Conservation (phyloP, 2,329 filamentous ascomycete genomes). For the Malbranchea zuffiana region DNA sequence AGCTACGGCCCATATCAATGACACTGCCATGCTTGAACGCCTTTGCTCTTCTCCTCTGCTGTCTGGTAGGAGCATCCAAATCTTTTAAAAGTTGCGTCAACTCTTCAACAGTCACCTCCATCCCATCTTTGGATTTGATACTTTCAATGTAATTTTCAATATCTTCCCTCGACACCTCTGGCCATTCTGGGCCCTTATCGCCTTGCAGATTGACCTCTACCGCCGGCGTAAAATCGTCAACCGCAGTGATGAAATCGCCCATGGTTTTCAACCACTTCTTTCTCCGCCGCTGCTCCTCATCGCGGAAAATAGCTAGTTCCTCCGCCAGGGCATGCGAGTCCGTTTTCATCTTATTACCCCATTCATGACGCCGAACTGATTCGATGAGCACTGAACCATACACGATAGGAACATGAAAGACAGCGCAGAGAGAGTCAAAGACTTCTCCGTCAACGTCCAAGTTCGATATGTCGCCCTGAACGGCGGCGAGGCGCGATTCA, state of each 20-base stretch:
- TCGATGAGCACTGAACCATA: constrained; percentile 86
- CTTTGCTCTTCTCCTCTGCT: constrained; percentile 75
- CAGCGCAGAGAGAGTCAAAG: constrained; percentile 67
- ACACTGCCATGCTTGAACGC: constrained; percentile 95
- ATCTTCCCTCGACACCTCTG: constrained; percentile 61
- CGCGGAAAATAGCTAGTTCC: constrained; percentile 82
- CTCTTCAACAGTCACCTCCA: constrained; percentile 57
- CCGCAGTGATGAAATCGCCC: constrained; percentile 56
- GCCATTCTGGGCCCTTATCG: constrained; percentile 65
- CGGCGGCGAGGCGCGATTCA: constrained; percentile 60
- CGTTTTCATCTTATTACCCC: constrained; percentile 78
- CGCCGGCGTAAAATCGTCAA: constrained; percentile 59
- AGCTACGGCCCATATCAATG: constrained; percentile 83
- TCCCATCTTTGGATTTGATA: constrained; percentile 54
- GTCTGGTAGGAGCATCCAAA: constrained; percentile 68
- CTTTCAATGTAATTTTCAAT: constrained; percentile 61
- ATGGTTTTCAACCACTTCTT: constrained; percentile 85
- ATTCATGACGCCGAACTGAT: constrained; percentile 74
- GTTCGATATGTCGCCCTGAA: constrained; percentile 61
- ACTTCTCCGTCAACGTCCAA: constrained; percentile 67
- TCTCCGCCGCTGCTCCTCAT: constrained; percentile 80
- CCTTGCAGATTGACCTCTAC: constrained; percentile 79
- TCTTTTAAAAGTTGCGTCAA: constrained; percentile 67
- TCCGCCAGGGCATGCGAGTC: constrained; percentile 83
- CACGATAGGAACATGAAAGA: constrained; percentile 74